Percentiles rank a stretch among this genome's conserved stretches.
phyloP scores from a whole-genome alignment of 2,329 filamentous ascomycete genomes.

The Penicillium sp. region DNA sequence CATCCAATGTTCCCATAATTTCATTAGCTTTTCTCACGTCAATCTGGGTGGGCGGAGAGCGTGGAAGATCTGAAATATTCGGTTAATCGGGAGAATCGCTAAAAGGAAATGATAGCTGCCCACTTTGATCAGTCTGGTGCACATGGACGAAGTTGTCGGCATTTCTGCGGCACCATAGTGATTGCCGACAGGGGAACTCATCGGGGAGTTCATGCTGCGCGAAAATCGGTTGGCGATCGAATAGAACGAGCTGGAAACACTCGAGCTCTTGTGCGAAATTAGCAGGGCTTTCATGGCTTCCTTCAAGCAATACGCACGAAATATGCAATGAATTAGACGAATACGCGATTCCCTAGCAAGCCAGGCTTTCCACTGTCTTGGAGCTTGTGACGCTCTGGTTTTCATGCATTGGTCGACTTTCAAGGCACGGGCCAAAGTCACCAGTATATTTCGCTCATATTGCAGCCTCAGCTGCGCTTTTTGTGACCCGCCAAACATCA shows the following conservation, averaged over 20 bases:
- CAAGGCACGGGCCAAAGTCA: not conserved
- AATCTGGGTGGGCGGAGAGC: not conserved
- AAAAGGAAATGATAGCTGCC: not conserved
- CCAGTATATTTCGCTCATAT: slow-evolving; percentile 1
- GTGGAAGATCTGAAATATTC: not conserved
- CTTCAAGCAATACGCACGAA: not conserved
- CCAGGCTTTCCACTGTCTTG: not conserved
- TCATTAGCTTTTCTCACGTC: not conserved
- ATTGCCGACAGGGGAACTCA: not conserved
- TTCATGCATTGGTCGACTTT: slow-evolving; percentile 1
- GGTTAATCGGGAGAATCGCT: not conserved
- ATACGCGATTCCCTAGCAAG: slow-evolving; percentile 5
- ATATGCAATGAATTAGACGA: slow-evolving; percentile 1
- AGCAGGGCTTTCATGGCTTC: not conserved
- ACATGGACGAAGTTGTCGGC: not conserved
- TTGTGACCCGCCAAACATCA: not conserved
- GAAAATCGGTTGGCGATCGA: slow-evolving; percentile 1
- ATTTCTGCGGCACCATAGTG: not conserved
- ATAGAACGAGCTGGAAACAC: slow-evolving; percentile 2
- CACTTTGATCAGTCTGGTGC: not conserved
- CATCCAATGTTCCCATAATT: not conserved
- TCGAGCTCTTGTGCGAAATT: not conserved
- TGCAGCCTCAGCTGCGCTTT: slow-evolving; percentile 1
- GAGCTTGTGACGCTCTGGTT: not conserved
- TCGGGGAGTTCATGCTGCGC: not conserved